Evolutionary conservation across 148 eudicot species (phyloP).

Genomic region (Heliosperma pusillum): DNA sequence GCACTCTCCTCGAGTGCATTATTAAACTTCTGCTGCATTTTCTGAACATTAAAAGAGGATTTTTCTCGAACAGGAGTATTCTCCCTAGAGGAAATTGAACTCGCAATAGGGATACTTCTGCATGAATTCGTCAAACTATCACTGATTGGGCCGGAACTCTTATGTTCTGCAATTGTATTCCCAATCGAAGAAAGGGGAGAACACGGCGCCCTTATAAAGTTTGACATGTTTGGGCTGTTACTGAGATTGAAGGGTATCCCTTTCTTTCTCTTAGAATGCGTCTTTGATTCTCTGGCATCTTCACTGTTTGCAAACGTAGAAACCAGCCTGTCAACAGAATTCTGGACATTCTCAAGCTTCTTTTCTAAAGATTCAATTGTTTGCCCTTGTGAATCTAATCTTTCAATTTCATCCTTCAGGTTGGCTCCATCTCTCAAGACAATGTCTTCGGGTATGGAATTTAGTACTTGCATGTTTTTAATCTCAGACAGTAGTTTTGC

Average conservation of each 20-base stretch:
- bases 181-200: slow-evolving; percentile 66
- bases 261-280: slow-evolving; percentile 61
- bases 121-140: slow-evolving; percentile 32
- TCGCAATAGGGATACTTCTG: slow-evolving; percentile 34
- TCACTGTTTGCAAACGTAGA: slow-evolving; percentile 44
- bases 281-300: slow-evolving; percentile 51
- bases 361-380: slow-evolving; percentile 68
- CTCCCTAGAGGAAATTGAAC: slow-evolving; percentile 49
- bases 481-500: slow-evolving; percentile 79
- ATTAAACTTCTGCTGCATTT: slow-evolving; percentile 82
- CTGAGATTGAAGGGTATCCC: slow-evolving; percentile 49
- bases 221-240: slow-evolving; percentile 64
- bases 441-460: slow-evolving; percentile 45
- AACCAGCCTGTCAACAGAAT: slow-evolving; percentile 66
- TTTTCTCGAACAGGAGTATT: slow-evolving; percentile 45
- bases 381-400: slow-evolving; percentile 61
- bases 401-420: slow-evolving; percentile 73
- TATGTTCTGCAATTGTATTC: slow-evolving; percentile 52
- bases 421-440: slow-evolving; percentile 53
- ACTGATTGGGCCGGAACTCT: slow-evolving; percentile 19
- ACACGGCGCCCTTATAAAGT: slow-evolving; percentile 76
- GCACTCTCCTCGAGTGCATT: slow-evolving; percentile 87
- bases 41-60: slow-evolving; percentile 68
- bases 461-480: slow-evolving; percentile 53
- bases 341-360: slow-evolving; percentile 92